Conservation (phyloP, 805 yeast species). For the Wickerhamiella alocasiicola region DNA sequence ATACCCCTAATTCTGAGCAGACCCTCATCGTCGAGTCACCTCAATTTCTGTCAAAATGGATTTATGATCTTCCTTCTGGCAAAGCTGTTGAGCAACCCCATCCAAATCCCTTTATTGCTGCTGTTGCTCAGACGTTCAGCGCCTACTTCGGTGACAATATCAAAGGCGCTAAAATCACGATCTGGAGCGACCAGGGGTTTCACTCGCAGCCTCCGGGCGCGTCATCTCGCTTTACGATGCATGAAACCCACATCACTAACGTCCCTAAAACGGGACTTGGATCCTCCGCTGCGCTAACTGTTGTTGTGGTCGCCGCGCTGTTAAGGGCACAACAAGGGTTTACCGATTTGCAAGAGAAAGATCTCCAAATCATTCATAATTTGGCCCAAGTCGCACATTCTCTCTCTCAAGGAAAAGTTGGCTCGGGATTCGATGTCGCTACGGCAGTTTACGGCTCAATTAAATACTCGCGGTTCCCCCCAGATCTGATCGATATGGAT, state of each 20-base stretch:
- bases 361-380: slow-evolving; percentile 47
- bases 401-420: slow-evolving; percentile 86
- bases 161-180: slow-evolving; percentile 34
- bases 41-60: slow-evolving; percentile 22
- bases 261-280: slow-evolving; percentile 94
- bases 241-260: slow-evolving; percentile 43
- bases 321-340: slow-evolving; percentile 34
- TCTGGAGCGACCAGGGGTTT: slow-evolving; percentile 78
- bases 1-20: slow-evolving; percentile 28
- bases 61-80: slow-evolving; percentile 7
- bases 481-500: slow-evolving; percentile 33
- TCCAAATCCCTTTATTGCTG: slow-evolving; percentile 62
- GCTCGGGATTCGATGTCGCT: slow-evolving; percentile 96
- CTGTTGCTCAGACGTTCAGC: slow-evolving; percentile 44
- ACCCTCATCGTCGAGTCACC: slow-evolving; percentile 17
- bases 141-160: slow-evolving; percentile 36
- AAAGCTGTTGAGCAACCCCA: slow-evolving; percentile 12
- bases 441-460: slow-evolving; percentile 90
- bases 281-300: slow-evolving; percentile 86
- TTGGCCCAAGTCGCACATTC: slow-evolving; percentile 85
- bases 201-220: slow-evolving; percentile 52
- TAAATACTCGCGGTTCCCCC: slow-evolving; percentile 62
- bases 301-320: slow-evolving; percentile 64
- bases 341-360: slow-evolving; percentile 10
- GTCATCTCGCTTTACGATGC: slow-evolving; percentile 42